Base-by-base conservation (phyloP, 331 rosid species). In the Acacia concinna region DNA sequence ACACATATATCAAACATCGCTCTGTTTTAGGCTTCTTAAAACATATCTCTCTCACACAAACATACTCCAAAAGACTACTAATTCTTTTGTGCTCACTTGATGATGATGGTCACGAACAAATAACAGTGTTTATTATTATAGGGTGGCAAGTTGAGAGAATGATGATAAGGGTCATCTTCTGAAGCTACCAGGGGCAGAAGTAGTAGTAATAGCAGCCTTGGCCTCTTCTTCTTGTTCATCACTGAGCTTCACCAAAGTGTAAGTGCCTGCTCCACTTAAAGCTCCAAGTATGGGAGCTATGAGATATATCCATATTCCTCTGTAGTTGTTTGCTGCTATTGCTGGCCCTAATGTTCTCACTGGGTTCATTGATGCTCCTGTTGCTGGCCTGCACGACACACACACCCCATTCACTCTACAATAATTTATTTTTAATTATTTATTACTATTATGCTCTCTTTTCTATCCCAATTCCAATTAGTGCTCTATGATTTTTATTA, bases 361-460 rank as follows among this genome's bases (percentile, higher is more conserved):
- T 4, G 97, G 95, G 85, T 94, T 94, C 98, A 91, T 94, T 65
- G 97, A 94, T 30, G 62, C 97, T 74, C 97, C 97, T n/a, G 93
- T 75, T 64, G 82, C 79, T 76, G 88, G 88, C 85, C 97, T 94
- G 82, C 65, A 2, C 2, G 10, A 7, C 7, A 18, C 56, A 17
- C 1, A 18, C 4, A 47, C 57, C 17, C 54, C 62, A 54, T 54
- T 54, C 30, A n/a, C 11, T n/a, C n/a, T 14, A 44, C 2, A 8
- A 41, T 10, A 4, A 38, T 38, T 38, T 35, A 2, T 35, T 35
- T 35, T 35, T 35, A 2, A 41, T 10, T 46, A 13, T 15, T 43
- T 44, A 3, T 44, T 41, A 41, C 2, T 46, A 4, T 46, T 15
- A 18, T 49, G 23, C 9, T 18, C 25, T 49, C 10, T 49, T 49